A percentile compares a stretch with the other conserved stretches of the same genome.
Evolutionary conservation across 441 rosid species (phyloP).

Genomic region (Adansonia grandidieri): DNA sequence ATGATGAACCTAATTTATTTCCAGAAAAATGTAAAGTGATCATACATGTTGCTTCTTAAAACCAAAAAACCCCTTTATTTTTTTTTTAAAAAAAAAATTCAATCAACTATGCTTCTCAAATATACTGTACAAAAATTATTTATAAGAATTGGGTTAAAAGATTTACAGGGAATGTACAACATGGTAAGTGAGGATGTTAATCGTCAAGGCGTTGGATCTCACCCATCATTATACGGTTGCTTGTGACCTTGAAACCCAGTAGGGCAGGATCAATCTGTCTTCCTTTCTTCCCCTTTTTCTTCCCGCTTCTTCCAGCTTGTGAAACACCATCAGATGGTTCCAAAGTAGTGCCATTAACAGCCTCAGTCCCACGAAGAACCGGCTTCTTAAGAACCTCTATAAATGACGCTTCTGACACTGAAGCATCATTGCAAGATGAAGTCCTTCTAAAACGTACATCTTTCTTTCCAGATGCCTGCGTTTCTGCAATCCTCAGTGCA

Average conservation of each 20-base stretch:
- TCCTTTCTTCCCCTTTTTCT: slow-evolving; percentile 86
- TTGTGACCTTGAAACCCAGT: slow-evolving; percentile 81
- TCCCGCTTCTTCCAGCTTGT: slow-evolving; percentile 57
- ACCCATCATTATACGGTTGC: slow-evolving; percentile 89
- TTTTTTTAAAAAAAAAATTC: not conserved
- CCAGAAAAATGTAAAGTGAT: not conserved
- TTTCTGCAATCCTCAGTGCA: slow-evolving; percentile 23
- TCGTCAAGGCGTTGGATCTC: slow-evolving; percentile 82
- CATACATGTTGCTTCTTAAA: not conserved
- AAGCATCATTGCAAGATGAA: slow-evolving; percentile 47
- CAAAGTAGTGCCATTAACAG: slow-evolving; percentile 7
- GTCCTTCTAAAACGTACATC: slow-evolving; percentile 44
- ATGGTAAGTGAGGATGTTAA: slow-evolving; percentile 28
- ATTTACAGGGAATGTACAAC: slow-evolving; percentile 28
- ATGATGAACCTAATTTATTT: not conserved
- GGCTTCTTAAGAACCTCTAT: slow-evolving; percentile 58
- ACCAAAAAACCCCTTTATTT: not conserved
- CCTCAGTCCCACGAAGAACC: slow-evolving; percentile 36
- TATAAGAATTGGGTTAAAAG: slow-evolving; percentile 5
- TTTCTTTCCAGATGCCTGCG: slow-evolving; percentile 37
- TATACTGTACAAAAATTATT: slow-evolving; percentile 26
- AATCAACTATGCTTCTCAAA: not conserved
- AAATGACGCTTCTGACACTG: slow-evolving; percentile 53
- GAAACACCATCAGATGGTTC: slow-evolving; percentile 45
- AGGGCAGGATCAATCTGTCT: slow-evolving; percentile 83